phyloP scores from a whole-genome alignment of 306 rosid species.

The Rosa persica region DNA sequence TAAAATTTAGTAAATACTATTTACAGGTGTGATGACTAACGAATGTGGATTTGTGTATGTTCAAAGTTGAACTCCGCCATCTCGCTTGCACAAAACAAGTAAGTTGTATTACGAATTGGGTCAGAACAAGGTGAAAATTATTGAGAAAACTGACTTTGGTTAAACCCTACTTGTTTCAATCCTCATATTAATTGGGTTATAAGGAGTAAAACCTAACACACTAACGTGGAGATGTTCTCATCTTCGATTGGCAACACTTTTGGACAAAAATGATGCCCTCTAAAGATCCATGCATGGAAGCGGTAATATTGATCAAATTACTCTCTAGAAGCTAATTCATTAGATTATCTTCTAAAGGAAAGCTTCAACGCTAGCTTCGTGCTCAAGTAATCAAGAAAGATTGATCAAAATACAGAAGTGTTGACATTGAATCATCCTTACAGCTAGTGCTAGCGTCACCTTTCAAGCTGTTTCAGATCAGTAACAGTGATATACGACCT shows the following conservation, averaged over 20 bases:
- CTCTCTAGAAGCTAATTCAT: constrained; percentile 1
- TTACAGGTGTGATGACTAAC: no score
- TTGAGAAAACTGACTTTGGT: background rate
- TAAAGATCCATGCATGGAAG: background rate
- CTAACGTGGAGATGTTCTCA: background rate
- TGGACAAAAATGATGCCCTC: background rate
- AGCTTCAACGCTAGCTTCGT: constrained; percentile 6
- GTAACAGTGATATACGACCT: background rate
- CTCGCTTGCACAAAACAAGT: no score
- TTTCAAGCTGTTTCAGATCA: constrained; percentile 9
- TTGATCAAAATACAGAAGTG: background rate
- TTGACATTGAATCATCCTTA: background rate
- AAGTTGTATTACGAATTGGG: no score
- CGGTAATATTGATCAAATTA: background rate
- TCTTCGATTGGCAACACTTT: background rate
- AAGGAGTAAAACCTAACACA: background rate
- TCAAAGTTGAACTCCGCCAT: no score
- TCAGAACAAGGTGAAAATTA: no score
- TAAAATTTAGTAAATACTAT: no score
- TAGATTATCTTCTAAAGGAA: background rate
- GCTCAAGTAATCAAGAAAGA: background rate
- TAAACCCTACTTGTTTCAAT: background rate
- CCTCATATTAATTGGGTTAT: background rate
- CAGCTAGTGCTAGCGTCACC: background rate
- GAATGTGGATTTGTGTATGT: no score